Evolutionary conservation across 2,329 filamentous ascomycete genomes (phyloP), one percentile per base, ranked within the genome.

Genomic region (Plenodomus tracheiphilus): DNA sequence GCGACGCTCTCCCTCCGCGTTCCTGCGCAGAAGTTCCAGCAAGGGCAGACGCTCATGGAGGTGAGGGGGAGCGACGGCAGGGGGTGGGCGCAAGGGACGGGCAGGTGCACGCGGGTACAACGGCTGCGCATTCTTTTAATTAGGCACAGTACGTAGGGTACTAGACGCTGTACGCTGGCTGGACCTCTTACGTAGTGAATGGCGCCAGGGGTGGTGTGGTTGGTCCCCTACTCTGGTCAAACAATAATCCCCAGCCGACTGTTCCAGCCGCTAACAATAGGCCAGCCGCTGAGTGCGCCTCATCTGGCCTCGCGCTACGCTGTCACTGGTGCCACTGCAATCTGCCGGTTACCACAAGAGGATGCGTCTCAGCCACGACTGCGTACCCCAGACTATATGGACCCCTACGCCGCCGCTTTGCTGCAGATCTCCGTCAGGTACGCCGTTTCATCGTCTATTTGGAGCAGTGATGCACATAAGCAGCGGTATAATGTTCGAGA

Each of bases 101-200:
- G 56, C 41, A 64, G 46, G 54, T 52, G 54, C 53, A 61, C 49
- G 51, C 61, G 61, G 59, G 18, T 56, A 58, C 43, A 46, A 53
- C 61, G 59, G 59, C 59, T 34, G 48, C 32, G 46, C 43, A 45
- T 40, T 47, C 39, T 40, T 46, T 18, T 32, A 32, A 32, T 32
- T 32, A 32, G 11, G 6, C 11, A 32, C 28, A 11, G 28, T 32
- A 32, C 5, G 15, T 32, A 32, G 6, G 8, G 9, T 32, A 32
- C 6, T 4, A 32, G 4, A 32, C 9, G 28, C 28, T 15, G 13
- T 15, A 32, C 10, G 5, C 10, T 25, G 28, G 28, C 11, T 32
- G 6, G 9, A 34, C 34, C 25, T 48, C 34, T 49, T 41, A 49
- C 43, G 46, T 46, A 50, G 46, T 21, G 41, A 28, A 43, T 35